Evolutionary conservation across 129 eudicot species (phyloP).

Genomic region (sunflower (Helianthus annuus)): DNA sequence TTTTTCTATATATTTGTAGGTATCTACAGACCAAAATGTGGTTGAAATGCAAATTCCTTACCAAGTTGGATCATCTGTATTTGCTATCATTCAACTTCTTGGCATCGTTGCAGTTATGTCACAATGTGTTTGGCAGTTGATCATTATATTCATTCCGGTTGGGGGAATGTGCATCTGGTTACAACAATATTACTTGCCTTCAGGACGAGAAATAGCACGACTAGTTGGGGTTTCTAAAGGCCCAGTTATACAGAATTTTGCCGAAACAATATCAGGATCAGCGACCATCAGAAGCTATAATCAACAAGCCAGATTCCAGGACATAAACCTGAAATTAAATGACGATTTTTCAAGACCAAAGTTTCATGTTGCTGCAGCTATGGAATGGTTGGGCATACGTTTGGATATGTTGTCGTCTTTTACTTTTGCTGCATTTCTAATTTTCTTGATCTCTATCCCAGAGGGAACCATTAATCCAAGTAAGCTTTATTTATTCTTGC

Average conservation of each 20-base stretch:
- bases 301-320: constrained; percentile 66
- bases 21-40: no score
- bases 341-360: constrained; percentile 72
- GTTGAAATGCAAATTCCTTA: no score
- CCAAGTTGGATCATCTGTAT: no score
- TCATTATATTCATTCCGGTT: no score
- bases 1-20: no score
- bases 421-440: constrained; percentile 58
- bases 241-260: constrained; percentile 88
- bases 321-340: constrained; percentile 56
- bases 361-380: constrained; percentile 66
- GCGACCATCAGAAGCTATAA: constrained; percentile 84
- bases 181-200: constrained; percentile 70
- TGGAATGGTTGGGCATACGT: constrained; percentile 81
- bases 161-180: no score
- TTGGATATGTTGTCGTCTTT: constrained; percentile 64
- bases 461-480: constrained; percentile 70
- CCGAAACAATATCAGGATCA: constrained; percentile 86
- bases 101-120: no score
- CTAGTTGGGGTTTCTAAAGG: constrained; percentile 79
- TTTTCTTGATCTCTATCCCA: constrained; percentile 70
- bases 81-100: no score
- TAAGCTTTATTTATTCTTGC: constrained; percentile 25
- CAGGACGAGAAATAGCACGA: constrained; percentile 88
- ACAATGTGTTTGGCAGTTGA: no score